A percentile compares a stretch with the other conserved stretches of the same genome.
Evolutionary conservation across 345 rosid genomes (phyloP).

Genomic region (Dimocarpus longan): DNA sequence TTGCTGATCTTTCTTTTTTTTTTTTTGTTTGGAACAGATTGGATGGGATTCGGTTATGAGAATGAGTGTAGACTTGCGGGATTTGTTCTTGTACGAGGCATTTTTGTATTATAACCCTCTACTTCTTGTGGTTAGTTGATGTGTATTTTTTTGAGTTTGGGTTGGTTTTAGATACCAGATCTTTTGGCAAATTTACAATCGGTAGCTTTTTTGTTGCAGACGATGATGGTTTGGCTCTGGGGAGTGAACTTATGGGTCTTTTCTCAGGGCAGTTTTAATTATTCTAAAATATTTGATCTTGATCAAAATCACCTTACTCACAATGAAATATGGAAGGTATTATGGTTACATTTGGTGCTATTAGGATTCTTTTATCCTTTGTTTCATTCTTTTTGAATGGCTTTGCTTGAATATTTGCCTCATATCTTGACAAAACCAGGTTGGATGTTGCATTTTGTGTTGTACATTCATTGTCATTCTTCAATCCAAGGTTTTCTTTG

Average conservation of each 20-base stretch:
- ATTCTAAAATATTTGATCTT: constrained; percentile 70
- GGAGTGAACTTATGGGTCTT: constrained; percentile 89
- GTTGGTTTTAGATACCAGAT: constrained; percentile 16
- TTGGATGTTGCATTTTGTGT: neutral
- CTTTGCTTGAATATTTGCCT: neutral
- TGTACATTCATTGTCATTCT: neutral
- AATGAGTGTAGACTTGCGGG: constrained; percentile 82
- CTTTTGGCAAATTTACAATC: neutral
- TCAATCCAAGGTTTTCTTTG: neutral
- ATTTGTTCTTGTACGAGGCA: constrained; percentile 83
- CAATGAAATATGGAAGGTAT: constrained; percentile 93
- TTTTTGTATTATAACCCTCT: constrained; percentile 96
- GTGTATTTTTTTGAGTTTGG: neutral
- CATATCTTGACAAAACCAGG: neutral
- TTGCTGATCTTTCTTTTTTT: neutral
- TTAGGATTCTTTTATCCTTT: neutral
- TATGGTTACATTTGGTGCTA: neutral
- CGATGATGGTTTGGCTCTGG: constrained; percentile 98
- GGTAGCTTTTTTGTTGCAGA: constrained; percentile 43
- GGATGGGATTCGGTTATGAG: constrained; percentile 99
- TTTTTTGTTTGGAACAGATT: constrained; percentile 40
- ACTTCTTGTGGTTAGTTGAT: constrained; percentile 79
- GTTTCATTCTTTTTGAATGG: neutral
- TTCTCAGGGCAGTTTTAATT: constrained; percentile 73
- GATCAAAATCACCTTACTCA: constrained; percentile 89